Percentiles rank a stretch among this genome's conserved stretches.
These are phyloP conservation scores for Talaromyces sp. DNA, from an alignment of 2,329 filamentous ascomycete species.

Conservation along the genomic window DNA sequence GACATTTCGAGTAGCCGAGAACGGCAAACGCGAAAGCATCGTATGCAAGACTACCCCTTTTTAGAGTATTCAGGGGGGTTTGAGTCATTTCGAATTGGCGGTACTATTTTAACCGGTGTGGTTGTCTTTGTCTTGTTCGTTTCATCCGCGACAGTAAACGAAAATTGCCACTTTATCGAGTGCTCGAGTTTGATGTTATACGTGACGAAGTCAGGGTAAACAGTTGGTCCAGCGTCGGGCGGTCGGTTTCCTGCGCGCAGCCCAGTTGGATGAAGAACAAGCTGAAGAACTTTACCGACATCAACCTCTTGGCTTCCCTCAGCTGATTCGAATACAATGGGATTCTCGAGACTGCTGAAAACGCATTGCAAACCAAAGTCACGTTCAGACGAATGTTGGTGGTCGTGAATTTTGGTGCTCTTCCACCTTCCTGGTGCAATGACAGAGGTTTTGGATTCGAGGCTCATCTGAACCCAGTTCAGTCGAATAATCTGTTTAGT, in stretches of 20 bases:
- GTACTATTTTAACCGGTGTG: neutral
- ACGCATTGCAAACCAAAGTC: constrained; percentile 8
- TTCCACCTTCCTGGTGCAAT: constrained; percentile 10
- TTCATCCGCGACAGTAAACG: constrained; percentile 13
- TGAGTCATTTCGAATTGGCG: neutral
- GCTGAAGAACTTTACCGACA: constrained; percentile 14
- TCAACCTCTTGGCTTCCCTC: constrained; percentile 10
- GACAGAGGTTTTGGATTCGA: constrained; percentile 11
- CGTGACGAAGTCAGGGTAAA: constrained; percentile 15
- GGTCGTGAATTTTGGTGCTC: neutral
- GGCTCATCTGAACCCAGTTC: constrained; percentile 11
- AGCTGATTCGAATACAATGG: constrained; percentile 9
- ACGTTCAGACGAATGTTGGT: neutral
- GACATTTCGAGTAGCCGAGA: too few species aligned
- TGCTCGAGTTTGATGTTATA: constrained; percentile 15
- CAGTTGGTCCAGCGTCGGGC: neutral
- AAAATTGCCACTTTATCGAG: constrained; percentile 7
- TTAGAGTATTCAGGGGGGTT: neutral
- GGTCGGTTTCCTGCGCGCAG: constrained; percentile 2
- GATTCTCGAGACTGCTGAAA: constrained; percentile 9
- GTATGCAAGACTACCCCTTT: neutral
- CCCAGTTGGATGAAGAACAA: constrained; percentile 11
- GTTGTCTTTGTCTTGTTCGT: neutral
- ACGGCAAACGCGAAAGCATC: neutral
- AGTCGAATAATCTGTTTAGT: constrained; percentile 11